Evolutionary conservation across 2,329 filamentous ascomycete genomes (phyloP).

Genomic region (Plectosphaerella cucumerina): DNA sequence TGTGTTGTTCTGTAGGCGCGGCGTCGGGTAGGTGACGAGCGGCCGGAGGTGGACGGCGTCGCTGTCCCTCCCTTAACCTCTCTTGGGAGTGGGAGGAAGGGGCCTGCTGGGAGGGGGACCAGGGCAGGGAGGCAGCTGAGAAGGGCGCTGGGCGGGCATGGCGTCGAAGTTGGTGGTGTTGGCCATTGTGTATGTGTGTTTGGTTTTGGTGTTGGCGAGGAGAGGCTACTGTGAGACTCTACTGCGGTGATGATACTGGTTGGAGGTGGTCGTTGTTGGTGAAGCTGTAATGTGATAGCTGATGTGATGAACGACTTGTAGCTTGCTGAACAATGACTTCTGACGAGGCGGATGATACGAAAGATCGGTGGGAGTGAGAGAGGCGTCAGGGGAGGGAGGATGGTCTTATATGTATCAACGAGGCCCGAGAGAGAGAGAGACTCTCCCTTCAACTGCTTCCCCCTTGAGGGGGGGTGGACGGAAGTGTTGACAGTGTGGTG

Average conservation of each 20-base stretch:
- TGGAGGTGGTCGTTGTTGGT: not conserved
- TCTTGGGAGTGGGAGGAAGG: conserved; percentile 62
- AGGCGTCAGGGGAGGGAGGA: not conserved
- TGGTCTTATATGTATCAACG: not conserved
- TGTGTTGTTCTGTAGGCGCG: not conserved
- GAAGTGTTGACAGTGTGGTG: not conserved
- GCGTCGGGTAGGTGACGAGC: not conserved
- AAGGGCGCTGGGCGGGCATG: conserved; percentile 59
- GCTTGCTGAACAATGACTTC: conserved; percentile 1
- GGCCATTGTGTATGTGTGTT: conserved; percentile 5
- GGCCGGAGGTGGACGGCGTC: no score
- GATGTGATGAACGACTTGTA: conserved; percentile 1
- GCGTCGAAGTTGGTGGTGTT: conserved; percentile 23
- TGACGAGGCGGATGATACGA: not conserved
- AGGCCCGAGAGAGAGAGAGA: not conserved
- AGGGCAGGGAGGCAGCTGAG: conserved; percentile 63
- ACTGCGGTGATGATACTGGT: conserved; percentile 2
- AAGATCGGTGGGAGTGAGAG: not conserved
- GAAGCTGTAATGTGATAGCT: conserved; percentile 4
- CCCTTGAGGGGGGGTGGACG: conserved; percentile 3
- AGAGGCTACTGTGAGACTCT: not conserved
- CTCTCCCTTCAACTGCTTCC: no score
- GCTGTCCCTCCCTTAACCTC: conserved; percentile 34
- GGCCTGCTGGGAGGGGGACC: conserved; percentile 61
- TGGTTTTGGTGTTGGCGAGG: conserved; percentile 2